Evolutionary conservation across 1,284 basidiomycete genomes (phyloP), one percentile per base, ranked within the genome.

Genomic region (Tranzscheliella williamsii): DNA sequence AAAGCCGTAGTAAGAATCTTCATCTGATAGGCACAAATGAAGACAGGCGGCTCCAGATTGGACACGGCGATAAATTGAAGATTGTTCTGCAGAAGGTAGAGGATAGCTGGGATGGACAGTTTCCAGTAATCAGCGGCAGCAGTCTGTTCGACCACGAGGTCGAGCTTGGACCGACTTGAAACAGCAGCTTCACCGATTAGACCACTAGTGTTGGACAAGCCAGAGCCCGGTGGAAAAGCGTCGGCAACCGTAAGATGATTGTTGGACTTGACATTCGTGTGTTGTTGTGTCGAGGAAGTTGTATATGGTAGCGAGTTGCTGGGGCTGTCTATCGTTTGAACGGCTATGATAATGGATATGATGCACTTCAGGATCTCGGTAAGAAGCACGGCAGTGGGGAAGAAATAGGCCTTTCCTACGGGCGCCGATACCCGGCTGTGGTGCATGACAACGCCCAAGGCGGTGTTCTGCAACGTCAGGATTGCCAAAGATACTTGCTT

Each of bases 1-100:
- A 87, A 89, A 13, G 93, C 93, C 11, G 93, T 97, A 22, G 93
- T 96, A 56, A 97, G 85, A 70, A 97, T 95, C 81, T 96, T 75
- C 42, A 79, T 67, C 58, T 79, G 78, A 42, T 77, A 79, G 7
- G 76, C 72, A 44, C 77, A 89, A 78, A 91, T 89, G 81, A 96
- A 97, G 16, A 92, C 93, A 12, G 93, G 91, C 17, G 90, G 91
- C 53, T 91, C 89, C 50, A 97, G 83, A 78, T 96, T 95, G 47
- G 88, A 87, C 20, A 89, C 88, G 13, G 93, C 93, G 51, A 94
- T 87, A 79, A 91, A 96, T 79, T 96, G 93, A 31, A 97, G 83
- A 79, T 91, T 92, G 82, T 96, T 96, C 81, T 97, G 93, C 72
- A 62, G 24, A 80, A 80, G 81, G 69, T 97, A 98, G 66, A 97